Evolutionary conservation across 192 early-diverging fungal genomes (phyloP).

Genomic region (Funneliformis mosseae): DNA sequence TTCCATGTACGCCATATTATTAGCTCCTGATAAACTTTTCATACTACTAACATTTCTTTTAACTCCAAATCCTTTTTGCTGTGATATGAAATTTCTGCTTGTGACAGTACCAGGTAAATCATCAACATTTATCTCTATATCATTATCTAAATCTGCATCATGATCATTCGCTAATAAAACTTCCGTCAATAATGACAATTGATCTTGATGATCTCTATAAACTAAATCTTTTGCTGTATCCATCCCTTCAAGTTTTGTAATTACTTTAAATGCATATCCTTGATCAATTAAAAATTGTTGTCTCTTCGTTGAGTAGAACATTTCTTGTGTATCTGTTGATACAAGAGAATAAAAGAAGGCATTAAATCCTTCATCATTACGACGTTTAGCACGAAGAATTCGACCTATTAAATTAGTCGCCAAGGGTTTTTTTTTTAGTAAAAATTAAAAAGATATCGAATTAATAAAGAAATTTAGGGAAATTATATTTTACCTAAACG

Average conservation of each 20-base stretch:
- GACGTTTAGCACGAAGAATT: constrained; percentile 92
- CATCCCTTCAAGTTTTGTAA: constrained; percentile 94
- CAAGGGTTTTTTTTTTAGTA: no score
- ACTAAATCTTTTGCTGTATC: constrained; percentile 77
- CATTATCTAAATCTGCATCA: constrained; percentile 57
- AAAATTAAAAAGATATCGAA: not conserved
- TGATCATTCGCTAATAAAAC: constrained; percentile 77
- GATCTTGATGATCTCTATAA: constrained; percentile 70
- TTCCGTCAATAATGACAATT: constrained; percentile 82
- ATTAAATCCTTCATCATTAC: constrained; percentile 93
- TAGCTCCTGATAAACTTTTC: constrained; percentile 84
- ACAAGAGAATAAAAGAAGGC: constrained; percentile 99
- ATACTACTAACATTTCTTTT: constrained; percentile 64
- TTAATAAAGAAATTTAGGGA: not conserved
- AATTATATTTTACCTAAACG: constrained; percentile 59
- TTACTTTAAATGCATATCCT: constrained; percentile 99
- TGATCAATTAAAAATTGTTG: constrained; percentile 99
- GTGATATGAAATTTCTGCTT: constrained; percentile 43
- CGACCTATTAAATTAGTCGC: constrained; percentile 43
- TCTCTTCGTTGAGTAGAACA: constrained; percentile 96
- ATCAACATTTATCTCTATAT: constrained; percentile 66
- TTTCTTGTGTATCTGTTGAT: constrained; percentile 97
- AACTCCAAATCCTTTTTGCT: constrained; percentile 49
- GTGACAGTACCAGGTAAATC: constrained; percentile 52
- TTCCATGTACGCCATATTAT: constrained; percentile 95